Evolutionary conservation across 2,329 filamentous ascomycete species (phyloP), one percentile per base, ranked within the genome.

Genomic region (Pseudogymnoascus sp.): DNA sequence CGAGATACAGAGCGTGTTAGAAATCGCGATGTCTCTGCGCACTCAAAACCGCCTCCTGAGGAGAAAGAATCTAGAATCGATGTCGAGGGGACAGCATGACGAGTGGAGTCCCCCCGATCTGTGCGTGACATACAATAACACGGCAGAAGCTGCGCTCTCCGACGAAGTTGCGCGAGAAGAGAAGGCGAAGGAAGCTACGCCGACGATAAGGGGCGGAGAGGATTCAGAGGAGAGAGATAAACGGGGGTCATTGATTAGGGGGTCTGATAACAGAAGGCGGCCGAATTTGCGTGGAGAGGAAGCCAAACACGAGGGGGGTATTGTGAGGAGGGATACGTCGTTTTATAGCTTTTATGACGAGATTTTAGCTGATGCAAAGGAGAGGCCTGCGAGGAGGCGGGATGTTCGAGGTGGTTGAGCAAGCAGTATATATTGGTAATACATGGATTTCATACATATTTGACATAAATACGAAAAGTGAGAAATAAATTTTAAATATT

Each of bases 331-430:
- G 47, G 47, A 53, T 18, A 53, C 47, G 8, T 53, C 47, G 4
- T 53, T 53, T 18, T 53, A 53, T 53, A 53, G 47, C 25, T 53
- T 53, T 53, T 53, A 53, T 53, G 47, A 53, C 16, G 47, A 53
- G 47, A 53, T 53, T 18, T 53, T 53, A n/a, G n/a, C 10, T n/a
- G n/a, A 53, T 53, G 47, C 47, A 11, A 53, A 53, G 8, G 14
- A 53, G 25, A 33, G 25, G 25, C 47, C 47, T 31, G 47, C 25
- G 47, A 53, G 47, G 47, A 31, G 47, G 47, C 25, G 47, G n/a
- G 47, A 33, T 53, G 25, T 1, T 18, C 2, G 25, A 16, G 7
- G 25, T 53, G 14, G 25, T 31, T 31, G 16, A 31, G n/a, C 25
- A 53, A n/a, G 21, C 28, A 28, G 11, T 10, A 11, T 18, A 47